Evolutionary conservation across 139 green algal genomes (phyloP), one percentile per base, ranked within the genome.

Genomic region (Chlamydomonas eustigma): DNA sequence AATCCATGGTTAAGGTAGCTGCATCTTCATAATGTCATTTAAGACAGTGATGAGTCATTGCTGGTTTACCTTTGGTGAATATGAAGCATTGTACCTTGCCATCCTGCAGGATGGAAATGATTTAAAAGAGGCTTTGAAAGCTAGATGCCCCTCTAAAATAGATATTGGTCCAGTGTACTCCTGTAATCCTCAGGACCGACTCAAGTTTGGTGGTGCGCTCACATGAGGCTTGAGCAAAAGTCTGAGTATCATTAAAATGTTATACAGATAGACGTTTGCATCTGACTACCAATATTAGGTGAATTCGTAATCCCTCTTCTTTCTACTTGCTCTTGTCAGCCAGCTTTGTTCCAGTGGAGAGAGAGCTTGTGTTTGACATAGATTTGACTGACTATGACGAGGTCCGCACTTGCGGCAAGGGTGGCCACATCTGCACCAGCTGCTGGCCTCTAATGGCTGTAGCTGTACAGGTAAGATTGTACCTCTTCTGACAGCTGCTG

Each of bases 301-400:
- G n/a, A n/a, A n/a, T n/a, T n/a, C n/a, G n/a, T n/a, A n/a, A n/a
- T n/a, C n/a, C 44, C 44, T 68, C 4, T 68, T 4, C 52, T 28
- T 22, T 28, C 52, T 68, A 4, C 18, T 6, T 68, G n/a, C 18
- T 8, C 6, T 31, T 50, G 3, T 37, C 81, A 83, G 78, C 77
- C 25, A 30, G 44, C 36, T 98, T 99, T 76, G 36, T 73, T 22
- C 92, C 93, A 0, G 76, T 94, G 50, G 90, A 98, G 77, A 83
- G 95, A 25, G 96, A 99, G 89, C 87, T 99, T 32, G 96, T 99
- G 50, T 97, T 99, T 81, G 96, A 99, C 68, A 96, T 98, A 63
- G 96, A 99, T 77, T 81, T 99, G 78, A 97, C 92, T 6, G 96
- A 99, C 81, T 99, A 99, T 76, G 96, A 99, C 50, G 94, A 98